These are phyloP conservation scores for Sporothrix humicola DNA, from an alignment of 2,329 filamentous ascomycete species.

Conservation along the genomic window DNA sequence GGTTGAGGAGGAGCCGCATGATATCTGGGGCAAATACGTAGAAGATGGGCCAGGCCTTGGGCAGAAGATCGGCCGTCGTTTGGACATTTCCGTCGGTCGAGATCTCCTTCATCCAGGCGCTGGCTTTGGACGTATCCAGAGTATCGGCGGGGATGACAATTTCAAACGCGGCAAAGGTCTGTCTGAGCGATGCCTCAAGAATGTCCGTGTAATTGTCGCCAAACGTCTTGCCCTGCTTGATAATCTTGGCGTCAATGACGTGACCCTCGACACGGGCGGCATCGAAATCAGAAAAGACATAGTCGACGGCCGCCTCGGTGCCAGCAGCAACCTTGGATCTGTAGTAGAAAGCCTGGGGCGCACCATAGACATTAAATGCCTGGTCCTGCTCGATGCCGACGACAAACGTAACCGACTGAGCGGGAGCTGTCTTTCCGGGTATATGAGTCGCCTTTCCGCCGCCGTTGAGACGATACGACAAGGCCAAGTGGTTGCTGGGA, in stretches of 20 bases:
- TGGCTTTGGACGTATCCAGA: conserved; percentile 20
- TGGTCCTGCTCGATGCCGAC: conserved; percentile 28
- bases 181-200: conserved; percentile 25
- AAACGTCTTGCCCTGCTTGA: background rate
- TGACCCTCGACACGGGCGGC: conserved; percentile 22
- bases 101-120: conserved; percentile 32
- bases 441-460: background rate
- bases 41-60: conserved; percentile 30
- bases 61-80: conserved; percentile 30
- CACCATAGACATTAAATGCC: conserved; percentile 21
- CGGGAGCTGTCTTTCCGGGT: background rate
- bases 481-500: conserved; percentile 20
- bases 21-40: conserved; percentile 27
- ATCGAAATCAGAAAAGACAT: conserved; percentile 23
- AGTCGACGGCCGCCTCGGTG: conserved; percentile 3
- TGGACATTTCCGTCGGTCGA: conserved; percentile 31
- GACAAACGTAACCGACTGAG: conserved; percentile 22
- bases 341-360: conserved; percentile 29
- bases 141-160: conserved; percentile 29
- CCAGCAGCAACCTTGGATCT: conserved; percentile 5
- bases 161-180: conserved; percentile 18
- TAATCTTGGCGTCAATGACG: conserved; percentile 15
- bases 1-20: conserved; percentile 28
- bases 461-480: conserved; percentile 15
- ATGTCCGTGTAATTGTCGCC: conserved; percentile 28